phyloP scores from a whole-genome alignment of 1,139 yeast species.

The Zygotorulaspora mrakii region DNA sequence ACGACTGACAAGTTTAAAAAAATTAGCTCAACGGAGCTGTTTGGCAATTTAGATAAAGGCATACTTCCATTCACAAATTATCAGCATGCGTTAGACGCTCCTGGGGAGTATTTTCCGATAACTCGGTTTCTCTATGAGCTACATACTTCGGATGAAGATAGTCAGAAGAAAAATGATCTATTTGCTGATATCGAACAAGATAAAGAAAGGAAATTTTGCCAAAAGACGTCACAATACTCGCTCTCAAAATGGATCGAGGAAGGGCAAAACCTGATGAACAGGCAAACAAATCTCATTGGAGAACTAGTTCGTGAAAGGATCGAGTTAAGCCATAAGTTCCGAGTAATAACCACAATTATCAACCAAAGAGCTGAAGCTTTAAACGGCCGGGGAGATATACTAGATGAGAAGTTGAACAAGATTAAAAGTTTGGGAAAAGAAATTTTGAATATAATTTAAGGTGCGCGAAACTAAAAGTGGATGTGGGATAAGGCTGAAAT shows the following conservation, averaged over 20 bases:
- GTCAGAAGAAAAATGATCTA: slow-evolving; percentile 4
- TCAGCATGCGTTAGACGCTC: slow-evolving; percentile 7
- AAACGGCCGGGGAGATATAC: slow-evolving; percentile 37
- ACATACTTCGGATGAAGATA: slow-evolving; percentile 3
- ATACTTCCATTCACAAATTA: not conserved
- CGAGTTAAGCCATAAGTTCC: slow-evolving; percentile 41
- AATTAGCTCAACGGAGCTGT: not conserved
- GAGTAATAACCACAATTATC: slow-evolving; percentile 36
- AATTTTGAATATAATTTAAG: slow-evolving; percentile 38
- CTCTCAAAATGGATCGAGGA: slow-evolving; percentile 40
- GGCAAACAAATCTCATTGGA: slow-evolving; percentile 37
- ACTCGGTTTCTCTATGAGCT: slow-evolving; percentile 10
- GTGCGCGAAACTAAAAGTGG: too few species aligned
- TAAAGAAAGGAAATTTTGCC: slow-evolving; percentile 25
- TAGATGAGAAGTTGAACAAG: slow-evolving; percentile 39
- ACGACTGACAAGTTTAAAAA: slow-evolving; percentile 8
- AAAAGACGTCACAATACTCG: slow-evolving; percentile 31
- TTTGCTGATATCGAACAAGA: slow-evolving; percentile 21
- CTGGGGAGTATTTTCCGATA: slow-evolving; percentile 13
- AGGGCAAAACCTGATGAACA: slow-evolving; percentile 36
- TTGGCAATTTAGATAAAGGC: not conserved
- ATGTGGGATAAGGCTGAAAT: too few species aligned
- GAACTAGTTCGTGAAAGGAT: slow-evolving; percentile 40
- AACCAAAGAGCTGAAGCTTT: slow-evolving; percentile 41
- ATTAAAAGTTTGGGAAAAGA: slow-evolving; percentile 42